Evolutionary conservation across 2,329 filamentous ascomycete genomes (phyloP), one percentile per base, ranked within the genome.

Genomic region (Lachnum nothofagi): DNA sequence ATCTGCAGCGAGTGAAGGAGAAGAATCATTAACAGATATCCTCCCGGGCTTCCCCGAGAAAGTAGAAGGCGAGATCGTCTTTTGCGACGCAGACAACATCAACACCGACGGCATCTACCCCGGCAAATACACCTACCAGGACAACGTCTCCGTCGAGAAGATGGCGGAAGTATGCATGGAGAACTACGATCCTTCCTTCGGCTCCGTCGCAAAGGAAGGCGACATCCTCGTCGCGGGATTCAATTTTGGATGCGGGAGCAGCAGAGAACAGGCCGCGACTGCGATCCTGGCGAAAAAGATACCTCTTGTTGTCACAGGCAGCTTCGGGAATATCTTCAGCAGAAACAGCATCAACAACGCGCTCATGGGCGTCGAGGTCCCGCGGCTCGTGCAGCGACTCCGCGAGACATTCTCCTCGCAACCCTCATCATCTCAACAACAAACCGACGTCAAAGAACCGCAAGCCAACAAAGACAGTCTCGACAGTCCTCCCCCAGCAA

Each of bases 91-190:
- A 1, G 86, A 90, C 65, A 94, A 95, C 69, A 81, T 96, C 65
- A 88, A 93, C 70, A 97, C 91, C 0, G 91, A 97, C 63, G 84
- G 79, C 46, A 95, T 97, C 66, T 97, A 97, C 67, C 86, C 90
- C 0, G 89, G 88, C 4, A 90, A 91, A 65, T 90, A 88, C 67
- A 96, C 91, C 0, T 97, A 97, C 69, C 88, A 94, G 65, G 91
- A 97, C 63, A 78, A 87, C 60, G 76, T 97, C 1, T 71, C 86
- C 0, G 73, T 70, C 0, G 85, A 88, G 53, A 81, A 81, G 48
- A 96, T 97, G 91, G 88, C 89, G 0, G 74, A 86, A 57, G 90
- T 91, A 0, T 91, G 86, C 68, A 96, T 97, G 90, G 79, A 86
- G 65, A 97, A 97, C 75, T 97, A 95, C 70, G 91, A 97, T 65